Evolutionary conservation across 2,329 filamentous ascomycete genomes (phyloP).

Genomic region (Domatiomyces globalis): DNA sequence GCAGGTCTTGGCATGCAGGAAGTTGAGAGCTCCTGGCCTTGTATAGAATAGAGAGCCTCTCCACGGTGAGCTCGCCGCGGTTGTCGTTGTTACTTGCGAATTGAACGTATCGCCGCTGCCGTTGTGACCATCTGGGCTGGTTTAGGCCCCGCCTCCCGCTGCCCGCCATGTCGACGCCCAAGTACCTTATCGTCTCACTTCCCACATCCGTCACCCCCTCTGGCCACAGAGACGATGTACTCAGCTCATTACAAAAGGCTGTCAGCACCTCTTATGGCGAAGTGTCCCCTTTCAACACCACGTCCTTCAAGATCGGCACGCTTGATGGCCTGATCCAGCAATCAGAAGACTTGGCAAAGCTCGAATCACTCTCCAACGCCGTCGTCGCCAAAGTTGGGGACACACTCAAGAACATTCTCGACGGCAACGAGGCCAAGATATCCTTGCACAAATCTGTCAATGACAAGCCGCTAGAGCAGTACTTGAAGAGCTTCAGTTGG

Average conservation of each 20-base stretch:
- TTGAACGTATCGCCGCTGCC: too few relatives aligned
- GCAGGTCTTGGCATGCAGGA: neutral
- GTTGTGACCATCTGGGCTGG: neutral
- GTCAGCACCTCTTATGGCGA: constrained; percentile 61
- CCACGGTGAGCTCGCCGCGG: neutral
- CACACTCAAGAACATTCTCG: constrained; percentile 66
- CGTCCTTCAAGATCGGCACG: constrained; percentile 95
- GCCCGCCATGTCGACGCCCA: constrained; percentile 10
- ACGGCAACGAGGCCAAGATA: constrained; percentile 70
- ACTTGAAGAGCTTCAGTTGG: constrained; percentile 79
- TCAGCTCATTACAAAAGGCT: constrained; percentile 59
- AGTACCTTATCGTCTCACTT: constrained; percentile 76
- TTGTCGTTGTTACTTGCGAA: neutral
- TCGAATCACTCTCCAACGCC: constrained; percentile 62
- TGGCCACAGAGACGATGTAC: constrained; percentile 64
- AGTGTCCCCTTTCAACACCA: constrained; percentile 65
- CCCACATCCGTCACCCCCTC: constrained; percentile 76
- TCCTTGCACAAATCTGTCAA: constrained; percentile 84
- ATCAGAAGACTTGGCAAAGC: constrained; percentile 84
- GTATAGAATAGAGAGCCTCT: neutral
- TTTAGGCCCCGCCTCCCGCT: neutral
- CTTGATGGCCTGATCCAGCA: constrained; percentile 90
- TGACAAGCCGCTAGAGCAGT: constrained; percentile 92
- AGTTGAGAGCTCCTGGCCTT: neutral
- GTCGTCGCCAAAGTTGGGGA: constrained; percentile 83